Base-by-base conservation (phyloP, 2,329 filamentous ascomycete species). In the Lachnellula suecica region DNA sequence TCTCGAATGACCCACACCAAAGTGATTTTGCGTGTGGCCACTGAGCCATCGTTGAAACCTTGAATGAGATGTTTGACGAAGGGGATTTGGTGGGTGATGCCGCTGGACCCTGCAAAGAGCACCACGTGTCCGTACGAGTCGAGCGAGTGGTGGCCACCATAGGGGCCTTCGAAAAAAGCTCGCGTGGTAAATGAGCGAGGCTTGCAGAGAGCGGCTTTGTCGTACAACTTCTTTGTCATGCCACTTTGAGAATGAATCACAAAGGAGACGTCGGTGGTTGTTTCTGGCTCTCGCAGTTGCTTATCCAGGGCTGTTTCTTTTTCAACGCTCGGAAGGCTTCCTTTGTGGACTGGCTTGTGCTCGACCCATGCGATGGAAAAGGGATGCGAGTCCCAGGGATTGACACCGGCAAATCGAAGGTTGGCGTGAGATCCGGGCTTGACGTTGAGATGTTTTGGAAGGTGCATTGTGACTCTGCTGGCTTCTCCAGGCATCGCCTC, bases 1-100 rank as follows among this genome's bases (percentile, higher is more conserved):
- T 91, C 90, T 56, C 94, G 90, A 59, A 97, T 88, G 65, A 96
- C 87, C 94, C 94, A 97, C 54, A 97, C 83, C 7, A 97, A 83
- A 1, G 87, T 89, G 43, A 97, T 74, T 37, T 87, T 84, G 47
- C 91, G 86, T 3, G 90, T 91, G 4, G 93, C 91, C 34, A 91
- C 84, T 1, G 85, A 91, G 53, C 84, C 82, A 1, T 82, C 75
- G 49, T 83, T 82, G 69, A 81, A 87, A 4, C 87, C 87, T 49
- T 84, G 74, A 53, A 93, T 79, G 4, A 93, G 76, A 47, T 94
- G 87, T 50, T 85, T 86, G 8, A 97, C 81, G 69, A 95, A 96
- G 29, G 91, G 89, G 25, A 97, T 83, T 68, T 96, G 91, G 70
- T 97, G 93, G 1, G 93, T 96, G 72, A 99, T 97, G 57, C 94